Conservation (phyloP, 768 basidiomycete genomes). For the Mycena chlorophos region DNA sequence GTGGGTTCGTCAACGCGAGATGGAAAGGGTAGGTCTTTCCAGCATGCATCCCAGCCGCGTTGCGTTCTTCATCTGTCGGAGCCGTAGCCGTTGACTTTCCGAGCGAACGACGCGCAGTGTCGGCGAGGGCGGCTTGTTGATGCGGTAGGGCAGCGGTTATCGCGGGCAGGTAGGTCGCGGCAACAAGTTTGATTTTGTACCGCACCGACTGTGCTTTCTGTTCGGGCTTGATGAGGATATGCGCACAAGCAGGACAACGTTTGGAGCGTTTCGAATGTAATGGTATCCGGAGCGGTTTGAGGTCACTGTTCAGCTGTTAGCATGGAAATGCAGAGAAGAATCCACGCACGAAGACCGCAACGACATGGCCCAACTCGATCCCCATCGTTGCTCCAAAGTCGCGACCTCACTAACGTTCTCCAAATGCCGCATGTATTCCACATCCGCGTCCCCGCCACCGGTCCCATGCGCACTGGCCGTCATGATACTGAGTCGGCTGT, state of each 20-base stretch:
- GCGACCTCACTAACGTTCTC: conserved; percentile 65
- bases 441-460: conserved; percentile 68
- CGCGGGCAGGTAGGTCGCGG: conserved; percentile 89
- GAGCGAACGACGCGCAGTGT: conserved; percentile 43
- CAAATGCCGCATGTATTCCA: conserved; percentile 67
- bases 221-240: conserved; percentile 98
- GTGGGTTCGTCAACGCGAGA: conserved; percentile 88
- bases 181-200: conserved; percentile 97
- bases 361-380: conserved; percentile 73
- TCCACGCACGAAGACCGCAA: conserved; percentile 58
- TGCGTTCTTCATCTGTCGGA: conserved; percentile 41
- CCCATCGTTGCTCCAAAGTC: conserved; percentile 77
- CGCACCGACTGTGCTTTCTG: conserved; percentile 93
- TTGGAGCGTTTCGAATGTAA: conserved; percentile 93
- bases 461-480: conserved; percentile 52
- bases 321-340: neutral
- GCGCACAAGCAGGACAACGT: conserved; percentile 90
- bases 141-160: conserved; percentile 74
- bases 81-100: conserved; percentile 40
- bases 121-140: conserved; percentile 42
- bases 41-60: conserved; percentile 53
- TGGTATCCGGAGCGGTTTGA: conserved; percentile 87
- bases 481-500: conserved; percentile 65
- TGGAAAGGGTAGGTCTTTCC: conserved; percentile 88
- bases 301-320: conserved; percentile 52